Base-by-base conservation (phyloP, 2,329 filamentous ascomycete species). In the Didymella keratinophila region DNA sequence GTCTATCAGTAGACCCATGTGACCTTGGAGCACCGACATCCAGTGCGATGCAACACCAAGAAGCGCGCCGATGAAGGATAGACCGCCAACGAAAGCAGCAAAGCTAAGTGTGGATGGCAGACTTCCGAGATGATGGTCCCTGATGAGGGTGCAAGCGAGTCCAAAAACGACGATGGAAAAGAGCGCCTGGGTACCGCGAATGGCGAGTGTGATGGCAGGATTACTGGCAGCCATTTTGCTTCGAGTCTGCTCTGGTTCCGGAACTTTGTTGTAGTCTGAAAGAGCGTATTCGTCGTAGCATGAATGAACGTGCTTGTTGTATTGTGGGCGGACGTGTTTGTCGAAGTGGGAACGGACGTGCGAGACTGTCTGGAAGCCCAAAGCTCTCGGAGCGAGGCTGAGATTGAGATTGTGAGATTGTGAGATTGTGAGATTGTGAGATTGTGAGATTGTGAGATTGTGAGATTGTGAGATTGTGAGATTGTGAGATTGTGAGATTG, bases 81-180 rank as follows among this genome's bases (percentile, higher is more conserved):
- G 21, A 4, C 53, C 66, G 4, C 67, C 68, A 0, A 65, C 59
- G 28, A 71, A 69, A 0, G 62, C 62, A 0, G 52, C 52, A 46
- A 63, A 71, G 6, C 61, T 55, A 3, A 69, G 56, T 0, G 52
- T 53, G 1, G 48, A 41, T 0, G 68, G 67, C 1, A 64, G 18
- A 14, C 6, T 18, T n/a, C 60, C 64, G 10, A 36, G 32, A 21
- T 64, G 41, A 30, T 69, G 68, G 32, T 56, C 64, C 16, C 57
- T 54, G 32, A 70, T 65, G 7, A 73, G 50, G 4, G 52, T 55
- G 21, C 63, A 60, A 0, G 67, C 62, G 8, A 73, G 58, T 11
- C 65, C 68, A 20, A 69, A 58, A 3, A 71, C 59, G 30, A 71
- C 41, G 30, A 65, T 56, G 12, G 60, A 63, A 52, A 71, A 70